These are phyloP conservation scores for Microstegium vimineum DNA, from an alignment of 176 grass and related monocot genomes.

Conservation along the genomic window DNA sequence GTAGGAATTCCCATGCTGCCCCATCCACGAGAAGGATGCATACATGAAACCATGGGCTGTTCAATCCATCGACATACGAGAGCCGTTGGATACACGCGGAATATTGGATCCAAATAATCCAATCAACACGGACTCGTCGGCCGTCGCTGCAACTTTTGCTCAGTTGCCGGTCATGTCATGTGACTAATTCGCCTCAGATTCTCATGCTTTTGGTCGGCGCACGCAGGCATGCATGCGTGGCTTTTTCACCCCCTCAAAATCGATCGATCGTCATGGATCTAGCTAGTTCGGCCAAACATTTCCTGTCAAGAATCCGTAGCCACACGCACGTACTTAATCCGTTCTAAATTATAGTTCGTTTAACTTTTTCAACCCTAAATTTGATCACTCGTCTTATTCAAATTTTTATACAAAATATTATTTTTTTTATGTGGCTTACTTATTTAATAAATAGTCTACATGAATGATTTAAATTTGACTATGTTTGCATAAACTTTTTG, in stretches of 20 bases:
- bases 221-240: not conserved
- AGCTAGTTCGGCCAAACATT: not conserved
- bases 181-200: conserved; percentile 32
- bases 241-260: not conserved
- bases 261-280: not conserved
- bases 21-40: not conserved
- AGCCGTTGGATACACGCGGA: not conserved
- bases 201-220: conserved; percentile 26
- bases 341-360: too few relatives aligned
- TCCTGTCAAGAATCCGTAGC: conserved; percentile 1
- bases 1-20: not conserved
- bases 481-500: too few relatives aligned
- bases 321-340: not conserved
- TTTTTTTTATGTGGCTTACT: too few relatives aligned
- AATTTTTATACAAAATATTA: too few relatives aligned
- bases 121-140: too few relatives aligned
- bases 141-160: not conserved
- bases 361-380: too few relatives aligned
- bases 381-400: too few relatives aligned
- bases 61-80: not conserved
- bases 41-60: conserved; percentile 8
- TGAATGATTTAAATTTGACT: too few relatives aligned
- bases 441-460: too few relatives aligned
- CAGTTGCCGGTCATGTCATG: not conserved
- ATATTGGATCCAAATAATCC: too few relatives aligned